Evolutionary conservation across 441 rosid genomes (phyloP), one percentile per base, ranked within the genome.

Genomic region (Cnidoscolus chayamansa): DNA sequence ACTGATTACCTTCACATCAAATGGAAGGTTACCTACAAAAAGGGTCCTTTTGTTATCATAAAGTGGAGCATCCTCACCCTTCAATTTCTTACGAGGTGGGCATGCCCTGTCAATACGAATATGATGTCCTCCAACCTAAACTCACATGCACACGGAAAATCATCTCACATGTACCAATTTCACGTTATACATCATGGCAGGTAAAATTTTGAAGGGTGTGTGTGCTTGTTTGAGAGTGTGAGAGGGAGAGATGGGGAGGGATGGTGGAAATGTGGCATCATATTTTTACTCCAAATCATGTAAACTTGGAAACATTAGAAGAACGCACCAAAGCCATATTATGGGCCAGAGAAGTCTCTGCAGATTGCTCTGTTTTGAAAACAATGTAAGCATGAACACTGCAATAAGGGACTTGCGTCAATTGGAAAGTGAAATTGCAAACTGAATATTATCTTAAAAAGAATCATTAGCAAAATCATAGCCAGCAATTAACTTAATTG

Each of bases 81-180:
- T 95, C 79, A 90, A 77, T 79, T 91, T 93, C 76, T 95, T 95
- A 53, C 95, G 90, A 66, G 98, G 99, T 0, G 99, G 98, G 74
- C 97, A 90, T 11, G 98, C 98, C 84, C 98, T 82, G 82, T 95
- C 99, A 58, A 95, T 97, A 45, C 98, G 98, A 65, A 95, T 76
- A 71, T 95, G 99, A 76, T 95, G 89, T 69, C 97, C 97, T 67
- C 79, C 94, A 79, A 93, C 86, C 98, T 94, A 65, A 19, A 77
- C 59, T 47, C 43, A 74, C 17, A 59, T 3, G 49, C 19, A 69
- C 16, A 73, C 56, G 66, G 12, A 75, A 2, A 11, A 56, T 8
- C 31, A 19, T 4, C 53, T 68, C 49, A 47, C 56, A 68, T 61
- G 16, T 30, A 51, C 30, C 10, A 31, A 51, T 45, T 72, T 40